Evolutionary conservation across 495 filamentous ascomycete genomes (phyloP).

Genomic region (Extremus antarcticus): DNA sequence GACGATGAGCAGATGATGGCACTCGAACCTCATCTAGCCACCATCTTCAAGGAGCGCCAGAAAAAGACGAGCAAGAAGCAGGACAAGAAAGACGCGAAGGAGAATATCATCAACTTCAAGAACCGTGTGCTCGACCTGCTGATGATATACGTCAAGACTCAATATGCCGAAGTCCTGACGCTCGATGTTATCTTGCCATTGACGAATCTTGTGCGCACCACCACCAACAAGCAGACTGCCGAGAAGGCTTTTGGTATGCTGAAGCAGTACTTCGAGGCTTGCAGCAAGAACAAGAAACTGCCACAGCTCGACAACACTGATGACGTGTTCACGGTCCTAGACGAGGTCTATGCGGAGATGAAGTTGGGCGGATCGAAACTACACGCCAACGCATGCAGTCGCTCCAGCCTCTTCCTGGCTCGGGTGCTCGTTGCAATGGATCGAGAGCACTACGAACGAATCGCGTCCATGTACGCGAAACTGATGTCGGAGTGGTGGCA

Average conservation of each 20-base stretch:
- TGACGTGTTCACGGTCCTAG: conserved; percentile 43
- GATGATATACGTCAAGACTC: conserved; percentile 72
- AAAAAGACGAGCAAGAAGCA: conserved; percentile 53
- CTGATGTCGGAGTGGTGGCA: conserved; percentile 45
- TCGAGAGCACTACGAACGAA: conserved; percentile 35
- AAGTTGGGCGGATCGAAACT: conserved; percentile 47
- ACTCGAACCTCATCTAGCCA: conserved; percentile 66
- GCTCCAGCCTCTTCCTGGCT: conserved; percentile 51
- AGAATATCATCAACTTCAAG: conserved; percentile 91
- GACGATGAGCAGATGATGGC: conserved; percentile 92
- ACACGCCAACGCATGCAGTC: conserved; percentile 48
- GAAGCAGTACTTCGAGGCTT: conserved; percentile 55
- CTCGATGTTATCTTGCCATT: conserved; percentile 61
- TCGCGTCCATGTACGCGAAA: conserved; percentile 47
- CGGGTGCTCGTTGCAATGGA: conserved; percentile 47
- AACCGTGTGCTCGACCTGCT: conserved; percentile 81
- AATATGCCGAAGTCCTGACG: conserved; percentile 52
- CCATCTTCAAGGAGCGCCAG: conserved; percentile 70
- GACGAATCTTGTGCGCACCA: conserved; percentile 45
- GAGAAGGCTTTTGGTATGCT: conserved; percentile 62
- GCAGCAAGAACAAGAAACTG: conserved; percentile 48
- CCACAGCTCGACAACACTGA: conserved; percentile 25
- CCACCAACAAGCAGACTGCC: conserved; percentile 58
- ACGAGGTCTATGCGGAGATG: conserved; percentile 61
- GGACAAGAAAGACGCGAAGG: conserved; percentile 74